Evolutionary conservation across 129 eudicot species (phyloP).

Genomic region (Flaveria robusta): DNA sequence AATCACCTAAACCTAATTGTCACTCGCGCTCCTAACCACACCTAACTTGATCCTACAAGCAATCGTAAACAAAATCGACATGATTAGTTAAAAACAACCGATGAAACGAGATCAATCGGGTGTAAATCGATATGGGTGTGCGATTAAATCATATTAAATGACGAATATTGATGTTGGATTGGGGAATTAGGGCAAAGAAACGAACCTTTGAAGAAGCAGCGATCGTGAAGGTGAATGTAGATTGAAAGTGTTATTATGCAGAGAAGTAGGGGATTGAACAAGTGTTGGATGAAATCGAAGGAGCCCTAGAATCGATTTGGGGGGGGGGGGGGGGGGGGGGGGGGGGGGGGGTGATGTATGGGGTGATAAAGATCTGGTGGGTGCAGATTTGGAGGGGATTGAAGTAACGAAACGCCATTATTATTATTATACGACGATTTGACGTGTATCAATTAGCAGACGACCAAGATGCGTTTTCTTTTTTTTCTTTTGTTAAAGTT

Average conservation of each 20-base stretch:
- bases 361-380: slow-evolving; percentile 29
- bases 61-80: not conserved
- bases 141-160: not conserved
- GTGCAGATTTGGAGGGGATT: slow-evolving; percentile 42
- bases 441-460: slow-evolving; percentile 26
- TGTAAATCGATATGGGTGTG: slow-evolving; percentile 14
- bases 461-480: slow-evolving; percentile 22
- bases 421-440: not conserved
- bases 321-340: too few species aligned
- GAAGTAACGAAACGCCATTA: slow-evolving; percentile 11
- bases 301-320: slow-evolving; percentile 11
- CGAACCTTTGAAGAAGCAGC: slow-evolving; percentile 27
- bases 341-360: not conserved
- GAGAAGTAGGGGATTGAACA: slow-evolving; percentile 7
- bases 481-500: not conserved
- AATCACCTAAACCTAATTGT: too few species aligned
- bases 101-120: not conserved
- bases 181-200: slow-evolving; percentile 21
- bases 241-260: slow-evolving; percentile 14
- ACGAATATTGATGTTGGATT: not conserved
- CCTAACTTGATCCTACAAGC: slow-evolving; percentile 31
- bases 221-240: slow-evolving; percentile 14
- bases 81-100: not conserved
- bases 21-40: not conserved
- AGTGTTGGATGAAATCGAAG: slow-evolving; percentile 14